A percentile compares a stretch with the other conserved stretches of the same genome.
Conservation (phyloP, 495 filamentous ascomycete genomes). For the Hypoxylon cercidicola region DNA sequence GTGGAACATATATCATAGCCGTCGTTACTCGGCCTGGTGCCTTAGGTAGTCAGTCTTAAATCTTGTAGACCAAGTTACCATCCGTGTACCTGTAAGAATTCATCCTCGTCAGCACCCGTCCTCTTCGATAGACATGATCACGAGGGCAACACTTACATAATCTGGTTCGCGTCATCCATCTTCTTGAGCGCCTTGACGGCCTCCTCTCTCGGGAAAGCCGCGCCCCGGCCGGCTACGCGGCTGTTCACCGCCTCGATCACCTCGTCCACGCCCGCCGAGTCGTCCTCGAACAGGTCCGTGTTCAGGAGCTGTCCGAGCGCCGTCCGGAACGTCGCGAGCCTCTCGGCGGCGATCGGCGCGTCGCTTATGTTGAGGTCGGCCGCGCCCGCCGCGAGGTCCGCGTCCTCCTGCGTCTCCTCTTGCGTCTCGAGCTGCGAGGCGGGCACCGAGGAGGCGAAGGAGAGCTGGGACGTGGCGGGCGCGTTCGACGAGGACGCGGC, state of each 20-base stretch:
- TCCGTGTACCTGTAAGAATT: slow-evolving; percentile 55
- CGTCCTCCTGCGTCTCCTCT: slow-evolving; percentile 48
- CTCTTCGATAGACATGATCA: neutral
- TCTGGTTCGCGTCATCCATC: slow-evolving; percentile 85
- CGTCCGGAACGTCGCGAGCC: slow-evolving; percentile 78
- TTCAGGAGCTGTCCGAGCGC: slow-evolving; percentile 83
- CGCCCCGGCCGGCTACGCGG: slow-evolving; percentile 64
- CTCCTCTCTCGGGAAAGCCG: slow-evolving; percentile 74
- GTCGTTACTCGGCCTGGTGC: slow-evolving; percentile 4
- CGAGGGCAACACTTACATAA: slow-evolving; percentile 77
- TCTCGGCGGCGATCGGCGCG: slow-evolving; percentile 65
- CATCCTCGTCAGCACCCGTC: slow-evolving; percentile 44
- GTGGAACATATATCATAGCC: slow-evolving; percentile 20
- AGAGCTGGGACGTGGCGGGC: slow-evolving; percentile 49
- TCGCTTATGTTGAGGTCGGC: slow-evolving; percentile 50
- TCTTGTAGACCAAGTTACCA: slow-evolving; percentile 59
- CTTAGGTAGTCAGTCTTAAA: slow-evolving; percentile 38
- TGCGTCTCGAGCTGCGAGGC: slow-evolving; percentile 56
- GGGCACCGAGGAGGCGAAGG: slow-evolving; percentile 59
- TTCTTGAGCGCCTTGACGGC: slow-evolving; percentile 77
- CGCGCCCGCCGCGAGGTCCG: slow-evolving; percentile 49
- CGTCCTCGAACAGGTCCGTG: slow-evolving; percentile 79
- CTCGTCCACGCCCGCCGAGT: slow-evolving; percentile 77
- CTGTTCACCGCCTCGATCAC: slow-evolving; percentile 84
- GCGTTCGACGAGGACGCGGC: slow-evolving; percentile 44